Evolutionary conservation across 148 eudicot species (phyloP).

Genomic region (Nyssa sinensis): DNA sequence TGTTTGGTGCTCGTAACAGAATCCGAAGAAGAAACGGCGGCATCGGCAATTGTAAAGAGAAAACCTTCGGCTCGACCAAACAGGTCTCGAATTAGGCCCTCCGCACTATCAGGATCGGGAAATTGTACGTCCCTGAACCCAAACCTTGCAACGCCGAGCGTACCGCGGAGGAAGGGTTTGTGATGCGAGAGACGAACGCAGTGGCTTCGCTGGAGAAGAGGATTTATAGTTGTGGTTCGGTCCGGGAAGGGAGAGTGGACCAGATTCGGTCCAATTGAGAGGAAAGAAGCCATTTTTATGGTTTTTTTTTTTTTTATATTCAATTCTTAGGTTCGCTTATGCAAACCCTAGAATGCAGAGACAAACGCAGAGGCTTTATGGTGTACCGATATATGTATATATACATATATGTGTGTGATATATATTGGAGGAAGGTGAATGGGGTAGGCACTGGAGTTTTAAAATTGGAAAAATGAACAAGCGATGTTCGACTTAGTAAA

Average conservation of each 20-base stretch:
- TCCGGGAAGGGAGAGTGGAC: slow-evolving; percentile 27
- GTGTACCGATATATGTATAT: neutral
- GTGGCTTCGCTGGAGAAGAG: slow-evolving; percentile 28
- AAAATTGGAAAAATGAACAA: too few species aligned
- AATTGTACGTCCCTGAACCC: slow-evolving; percentile 56
- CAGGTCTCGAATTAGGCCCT: slow-evolving; percentile 42
- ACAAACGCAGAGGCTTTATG: too few species aligned
- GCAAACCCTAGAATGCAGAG: slow-evolving; percentile 8
- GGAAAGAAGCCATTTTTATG: slow-evolving; percentile 23
- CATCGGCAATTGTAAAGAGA: slow-evolving; percentile 54
- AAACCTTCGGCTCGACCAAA: slow-evolving; percentile 53
- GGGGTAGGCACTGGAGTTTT: too few species aligned
- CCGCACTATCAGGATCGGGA: slow-evolving; percentile 56
- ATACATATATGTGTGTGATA: neutral
- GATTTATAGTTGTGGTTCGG: slow-evolving; percentile 33
- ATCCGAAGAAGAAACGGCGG: slow-evolving; percentile 42
- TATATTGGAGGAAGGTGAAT: too few species aligned
- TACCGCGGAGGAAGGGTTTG: slow-evolving; percentile 30
- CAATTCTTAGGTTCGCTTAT: neutral
- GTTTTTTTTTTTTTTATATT: too few species aligned
- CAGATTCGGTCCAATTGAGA: slow-evolving; percentile 23
- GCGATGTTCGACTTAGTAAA: too few species aligned
- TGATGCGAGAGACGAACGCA: slow-evolving; percentile 24
- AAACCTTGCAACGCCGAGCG: slow-evolving; percentile 42
- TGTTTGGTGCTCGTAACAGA: slow-evolving; percentile 30